Conservation (phyloP, 1,284 basidiomycete genomes). For the Lentinula novae-zelandiae region DNA sequence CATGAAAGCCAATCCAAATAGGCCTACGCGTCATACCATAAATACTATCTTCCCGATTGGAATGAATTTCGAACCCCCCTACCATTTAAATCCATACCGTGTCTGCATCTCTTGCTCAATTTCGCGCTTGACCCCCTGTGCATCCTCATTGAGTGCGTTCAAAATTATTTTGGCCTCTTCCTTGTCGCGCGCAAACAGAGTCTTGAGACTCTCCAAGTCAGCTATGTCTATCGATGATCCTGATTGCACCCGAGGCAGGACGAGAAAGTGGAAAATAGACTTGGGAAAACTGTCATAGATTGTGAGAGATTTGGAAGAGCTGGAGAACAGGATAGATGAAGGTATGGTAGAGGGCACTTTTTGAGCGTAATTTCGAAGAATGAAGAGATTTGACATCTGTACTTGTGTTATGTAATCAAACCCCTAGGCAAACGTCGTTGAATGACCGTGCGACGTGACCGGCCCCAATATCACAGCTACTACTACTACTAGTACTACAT, state of each 20-base stretch:
- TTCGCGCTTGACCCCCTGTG: constrained; percentile 48
- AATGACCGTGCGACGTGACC: background rate
- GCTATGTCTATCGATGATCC: constrained; percentile 26
- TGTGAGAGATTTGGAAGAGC: constrained; percentile 59
- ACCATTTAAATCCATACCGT: constrained; percentile 79
- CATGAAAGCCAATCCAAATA: constrained; percentile 85
- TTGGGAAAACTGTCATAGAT: constrained; percentile 89
- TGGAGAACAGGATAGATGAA: constrained; percentile 57
- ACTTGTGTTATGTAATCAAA: background rate
- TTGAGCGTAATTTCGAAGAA: constrained; percentile 63
- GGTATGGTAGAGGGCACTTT: constrained; percentile 54
- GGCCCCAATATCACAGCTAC: too few species aligned
- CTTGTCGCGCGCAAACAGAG: constrained; percentile 58
- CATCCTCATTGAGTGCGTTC: constrained; percentile 52
- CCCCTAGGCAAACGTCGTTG: background rate
- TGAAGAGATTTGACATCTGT: constrained; percentile 39
- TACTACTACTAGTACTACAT: background rate
- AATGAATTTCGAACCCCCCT: constrained; percentile 12
- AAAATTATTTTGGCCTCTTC: constrained; percentile 52
- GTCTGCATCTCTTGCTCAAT: constrained; percentile 82
- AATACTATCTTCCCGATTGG: background rate
- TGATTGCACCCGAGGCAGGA: constrained; percentile 60
- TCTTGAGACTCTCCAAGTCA: constrained; percentile 54
- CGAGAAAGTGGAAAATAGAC: constrained; percentile 78
- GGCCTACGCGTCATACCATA: constrained; percentile 2